Evolutionary conservation across 306 rosid species (phyloP).

Genomic region (Carpinus viminea): DNA sequence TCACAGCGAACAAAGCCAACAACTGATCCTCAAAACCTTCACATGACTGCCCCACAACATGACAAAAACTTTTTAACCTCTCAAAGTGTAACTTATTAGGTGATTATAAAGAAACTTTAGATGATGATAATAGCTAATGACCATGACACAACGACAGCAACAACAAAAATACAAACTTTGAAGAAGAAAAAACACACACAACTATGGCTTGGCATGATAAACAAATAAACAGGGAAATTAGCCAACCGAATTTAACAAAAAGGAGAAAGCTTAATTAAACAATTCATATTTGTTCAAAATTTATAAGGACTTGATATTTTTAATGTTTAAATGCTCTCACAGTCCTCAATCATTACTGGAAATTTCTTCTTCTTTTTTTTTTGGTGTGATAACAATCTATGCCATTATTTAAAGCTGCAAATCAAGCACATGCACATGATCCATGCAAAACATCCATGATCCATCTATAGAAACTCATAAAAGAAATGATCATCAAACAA

Average conservation of each 20-base stretch:
- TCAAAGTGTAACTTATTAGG: neutral
- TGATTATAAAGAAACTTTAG: neutral
- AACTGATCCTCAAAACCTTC: too few relatives aligned
- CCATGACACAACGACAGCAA: neutral
- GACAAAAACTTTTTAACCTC: too few relatives aligned
- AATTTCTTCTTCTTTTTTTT: neutral
- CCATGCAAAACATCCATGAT: neutral
- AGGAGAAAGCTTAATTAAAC: neutral
- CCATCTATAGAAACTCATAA: neutral
- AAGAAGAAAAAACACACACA: neutral
- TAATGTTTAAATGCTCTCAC: neutral
- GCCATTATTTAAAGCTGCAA: neutral
- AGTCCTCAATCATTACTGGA: neutral
- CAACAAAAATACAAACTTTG: neutral
- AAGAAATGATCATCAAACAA: neutral
- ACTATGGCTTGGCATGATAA: neutral
- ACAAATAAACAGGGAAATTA: neutral
- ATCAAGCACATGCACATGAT: neutral
- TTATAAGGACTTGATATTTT: neutral
- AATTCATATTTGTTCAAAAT: neutral
- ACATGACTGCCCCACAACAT: too few relatives aligned
- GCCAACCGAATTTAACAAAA: neutral
- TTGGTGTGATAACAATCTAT: neutral
- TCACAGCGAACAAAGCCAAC: too few relatives aligned
- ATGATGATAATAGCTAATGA: neutral